These are phyloP conservation scores for Amylocystis lapponica DNA, from an alignment of 768 basidiomycete species.

Conservation along the genomic window DNA sequence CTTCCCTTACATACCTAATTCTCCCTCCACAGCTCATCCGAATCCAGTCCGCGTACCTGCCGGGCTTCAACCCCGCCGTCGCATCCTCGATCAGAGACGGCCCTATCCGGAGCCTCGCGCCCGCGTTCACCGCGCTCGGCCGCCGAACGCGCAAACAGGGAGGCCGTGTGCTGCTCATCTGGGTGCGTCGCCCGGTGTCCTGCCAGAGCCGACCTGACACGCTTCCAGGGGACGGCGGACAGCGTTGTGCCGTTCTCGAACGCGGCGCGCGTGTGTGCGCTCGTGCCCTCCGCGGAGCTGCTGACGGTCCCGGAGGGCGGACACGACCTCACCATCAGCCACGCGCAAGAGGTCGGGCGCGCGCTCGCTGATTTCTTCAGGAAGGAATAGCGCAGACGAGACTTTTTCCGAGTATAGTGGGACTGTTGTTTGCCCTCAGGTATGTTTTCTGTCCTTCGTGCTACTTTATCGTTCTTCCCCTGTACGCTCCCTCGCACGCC, in stretches of 20 bases:
- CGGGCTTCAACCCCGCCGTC: conserved; percentile 70
- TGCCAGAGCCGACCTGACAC: neutral
- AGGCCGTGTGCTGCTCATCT: conserved; percentile 55
- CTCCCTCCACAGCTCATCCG: conserved; percentile 51
- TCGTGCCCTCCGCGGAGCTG: conserved; percentile 41
- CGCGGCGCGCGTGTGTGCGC: conserved; percentile 38
- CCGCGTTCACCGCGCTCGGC: conserved; percentile 45
- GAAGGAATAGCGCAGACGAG: too few relatives aligned
- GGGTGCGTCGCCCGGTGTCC: conserved; percentile 36
- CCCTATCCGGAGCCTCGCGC: conserved; percentile 56
- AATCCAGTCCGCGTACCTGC: conserved; percentile 72
- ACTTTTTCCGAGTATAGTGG: too few relatives aligned
- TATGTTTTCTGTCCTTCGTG: neutral
- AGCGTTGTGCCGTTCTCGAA: conserved; percentile 51
- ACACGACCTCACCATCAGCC: conserved; percentile 38
- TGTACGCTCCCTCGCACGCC: neutral
- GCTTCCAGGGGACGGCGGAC: conserved; percentile 50
- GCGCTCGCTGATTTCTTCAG: conserved; percentile 19
- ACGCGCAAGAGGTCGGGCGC: conserved; percentile 16
- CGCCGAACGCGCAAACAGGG: conserved; percentile 31
- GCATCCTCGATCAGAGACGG: conserved; percentile 72
- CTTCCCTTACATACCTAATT: neutral
- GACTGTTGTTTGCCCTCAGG: neutral
- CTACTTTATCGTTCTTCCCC: neutral
- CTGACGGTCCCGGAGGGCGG: conserved; percentile 45